These are phyloP conservation scores for Cryptococcus sp. DNA, from an alignment of 1,284 basidiomycete genomes.

Conservation along the genomic window DNA sequence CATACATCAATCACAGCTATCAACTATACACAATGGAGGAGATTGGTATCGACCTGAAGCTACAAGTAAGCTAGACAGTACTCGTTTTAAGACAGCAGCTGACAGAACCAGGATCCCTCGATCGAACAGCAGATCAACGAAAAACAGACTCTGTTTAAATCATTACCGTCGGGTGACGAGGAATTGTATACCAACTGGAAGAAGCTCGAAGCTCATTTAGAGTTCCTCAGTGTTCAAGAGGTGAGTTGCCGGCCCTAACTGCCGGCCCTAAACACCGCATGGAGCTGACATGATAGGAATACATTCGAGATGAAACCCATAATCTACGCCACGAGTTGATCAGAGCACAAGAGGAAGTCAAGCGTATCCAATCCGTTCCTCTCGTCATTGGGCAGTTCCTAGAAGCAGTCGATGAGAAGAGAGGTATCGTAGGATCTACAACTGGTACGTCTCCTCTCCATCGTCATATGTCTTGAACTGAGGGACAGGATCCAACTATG, in stretches of 20 bases:
- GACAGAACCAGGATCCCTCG: slow-evolving; percentile 68
- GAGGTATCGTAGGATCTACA: slow-evolving; percentile 95
- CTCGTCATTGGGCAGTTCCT: slow-evolving; percentile 99
- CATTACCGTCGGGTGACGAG: slow-evolving; percentile 73
- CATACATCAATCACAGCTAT: neutral
- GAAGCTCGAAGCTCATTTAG: slow-evolving; percentile 84
- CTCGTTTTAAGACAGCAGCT: slow-evolving; percentile 2
- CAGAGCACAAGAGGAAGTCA: slow-evolving; percentile 98
- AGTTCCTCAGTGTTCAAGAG: slow-evolving; percentile 92
- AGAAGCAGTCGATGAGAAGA: slow-evolving; percentile 96
- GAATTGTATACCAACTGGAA: slow-evolving; percentile 94
- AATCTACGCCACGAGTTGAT: slow-evolving; percentile 97
- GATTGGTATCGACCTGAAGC: slow-evolving; percentile 70
- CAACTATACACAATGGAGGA: slow-evolving; percentile 47
- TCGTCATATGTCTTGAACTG: neutral
- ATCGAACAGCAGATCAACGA: slow-evolving; percentile 82
- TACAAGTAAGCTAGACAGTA: slow-evolving; percentile 58
- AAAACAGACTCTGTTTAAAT: slow-evolving; percentile 77
- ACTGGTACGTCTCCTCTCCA: slow-evolving; percentile 56
- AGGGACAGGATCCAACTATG: slow-evolving; percentile 77
- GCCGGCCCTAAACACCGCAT: neutral
- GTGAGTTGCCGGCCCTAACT: slow-evolving; percentile 37
- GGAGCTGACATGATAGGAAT: slow-evolving; percentile 53
- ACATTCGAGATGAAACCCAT: slow-evolving; percentile 98
- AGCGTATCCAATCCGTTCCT: slow-evolving; percentile 97